Evolutionary conservation across 2,329 filamentous ascomycete species (phyloP), one percentile per base, ranked within the genome.

Genomic region (Curvularia sp.): DNA sequence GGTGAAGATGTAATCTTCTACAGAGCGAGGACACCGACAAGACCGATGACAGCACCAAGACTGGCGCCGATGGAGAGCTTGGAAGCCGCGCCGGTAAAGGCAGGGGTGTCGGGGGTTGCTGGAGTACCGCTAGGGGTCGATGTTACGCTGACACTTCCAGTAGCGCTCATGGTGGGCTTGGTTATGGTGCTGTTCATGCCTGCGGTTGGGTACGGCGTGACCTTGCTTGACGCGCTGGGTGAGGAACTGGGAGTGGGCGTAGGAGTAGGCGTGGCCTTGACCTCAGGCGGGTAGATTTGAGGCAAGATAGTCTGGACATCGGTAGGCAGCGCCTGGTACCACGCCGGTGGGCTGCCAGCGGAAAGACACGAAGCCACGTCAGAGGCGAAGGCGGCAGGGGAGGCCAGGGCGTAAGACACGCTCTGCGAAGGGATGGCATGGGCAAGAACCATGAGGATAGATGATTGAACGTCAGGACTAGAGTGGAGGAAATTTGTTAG

Each of bases 301-400:
- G 79, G 67, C 45, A 82, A 72, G 59, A 78, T 77, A 45, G 70
- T 77, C 73, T 82, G 76, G 46, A 83, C 74, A 54, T 80, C 78
- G 43, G 74, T 66, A 6, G 81, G 81, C 3, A 82, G 76, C 8
- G 77, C 74, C 8, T 74, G 67, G 71, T 80, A 82, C 81, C 81
- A 82, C 3, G 70, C 59, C 18, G 81, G 80, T 18, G 77, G 78
- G 28, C 74, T 68, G 66, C 80, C 78, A 30, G 77, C 78, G 10
- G 73, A 67, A 71, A 82, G 75, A 45, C 80, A 75, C 8, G 79
- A 79, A 12, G 74, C 74, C 68, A 83, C 75, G 42, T 77, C 68
- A 10, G 74, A 69, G 53, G 75, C 76, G 61, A 80, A 80, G 45
- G 73, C 78, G 52, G 74, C 71, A 18, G 74, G 68, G 69, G 80